Evolutionary conservation across 306 rosid genomes (phyloP).

Genomic region (Cyclanthera cordifolia): DNA sequence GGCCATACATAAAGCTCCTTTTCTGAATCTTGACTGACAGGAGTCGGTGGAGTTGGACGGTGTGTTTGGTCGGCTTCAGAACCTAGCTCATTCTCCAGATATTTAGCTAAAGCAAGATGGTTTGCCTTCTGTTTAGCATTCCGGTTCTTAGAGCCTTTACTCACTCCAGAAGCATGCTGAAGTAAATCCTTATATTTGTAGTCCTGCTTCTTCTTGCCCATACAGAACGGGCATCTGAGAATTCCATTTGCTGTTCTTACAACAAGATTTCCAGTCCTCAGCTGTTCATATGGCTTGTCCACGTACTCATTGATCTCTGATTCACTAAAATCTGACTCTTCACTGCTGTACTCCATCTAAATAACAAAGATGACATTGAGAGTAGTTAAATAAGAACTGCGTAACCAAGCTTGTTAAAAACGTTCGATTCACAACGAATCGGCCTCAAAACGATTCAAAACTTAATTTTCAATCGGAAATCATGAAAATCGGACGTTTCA

Average conservation of each 20-base stretch:
- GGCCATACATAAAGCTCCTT: slow-evolving; percentile 77
- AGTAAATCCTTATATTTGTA: slow-evolving; percentile 71
- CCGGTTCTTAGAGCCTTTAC: slow-evolving; percentile 87
- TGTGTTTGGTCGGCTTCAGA: slow-evolving; percentile 39
- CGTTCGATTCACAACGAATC: too few relatives aligned
- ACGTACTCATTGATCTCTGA: slow-evolving; percentile 67
- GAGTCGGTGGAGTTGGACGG: slow-evolving; percentile 25
- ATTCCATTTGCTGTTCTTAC: slow-evolving; percentile 57
- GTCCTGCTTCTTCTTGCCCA: slow-evolving; percentile 91
- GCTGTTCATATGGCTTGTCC: slow-evolving; percentile 63
- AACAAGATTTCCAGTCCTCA: slow-evolving; percentile 44
- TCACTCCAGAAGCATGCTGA: slow-evolving; percentile 90
- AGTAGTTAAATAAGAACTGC: not conserved
- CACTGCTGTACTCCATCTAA: slow-evolving; percentile 56
- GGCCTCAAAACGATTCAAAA: too few relatives aligned
- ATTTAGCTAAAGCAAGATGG: slow-evolving; percentile 82
- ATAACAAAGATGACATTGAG: not conserved
- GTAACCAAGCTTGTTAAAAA: too few relatives aligned
- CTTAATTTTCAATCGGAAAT: too few relatives aligned
- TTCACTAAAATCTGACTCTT: slow-evolving; percentile 79
- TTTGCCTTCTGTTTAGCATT: slow-evolving; percentile 66
- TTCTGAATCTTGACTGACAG: slow-evolving; percentile 27
- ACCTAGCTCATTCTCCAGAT: slow-evolving; percentile 53
- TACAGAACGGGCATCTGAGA: slow-evolving; percentile 85
- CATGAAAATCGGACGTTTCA: too few relatives aligned